These are phyloP conservation scores for Boletus reticulatus DNA, from an alignment of 768 basidiomycete genomes.

Conservation along the genomic window DNA sequence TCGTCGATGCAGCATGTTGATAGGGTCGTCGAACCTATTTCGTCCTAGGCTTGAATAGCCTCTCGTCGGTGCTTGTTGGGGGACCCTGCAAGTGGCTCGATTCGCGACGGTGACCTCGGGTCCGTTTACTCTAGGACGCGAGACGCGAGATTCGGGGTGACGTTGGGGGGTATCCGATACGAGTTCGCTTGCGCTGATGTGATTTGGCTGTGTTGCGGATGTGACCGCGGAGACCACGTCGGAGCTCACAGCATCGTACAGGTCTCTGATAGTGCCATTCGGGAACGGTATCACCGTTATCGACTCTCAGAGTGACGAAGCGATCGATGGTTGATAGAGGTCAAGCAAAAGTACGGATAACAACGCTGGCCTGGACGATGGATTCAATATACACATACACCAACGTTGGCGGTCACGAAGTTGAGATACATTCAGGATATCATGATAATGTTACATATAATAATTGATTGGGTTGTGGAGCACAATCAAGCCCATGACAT, in stretches of 20 bases:
- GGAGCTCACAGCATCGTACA: neutral
- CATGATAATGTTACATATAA: conserved; percentile 10
- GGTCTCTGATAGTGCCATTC: neutral
- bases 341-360: too few species aligned
- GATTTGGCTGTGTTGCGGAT: neutral
- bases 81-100: neutral
- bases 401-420: neutral
- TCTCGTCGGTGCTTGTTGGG: too few species aligned
- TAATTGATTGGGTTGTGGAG: neutral
- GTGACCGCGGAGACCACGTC: neutral
- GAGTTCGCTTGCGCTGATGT: neutral
- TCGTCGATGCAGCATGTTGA: conserved; percentile 26
- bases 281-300: too few species aligned
- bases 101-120: neutral
- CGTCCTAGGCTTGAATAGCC: neutral
- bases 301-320: neutral
- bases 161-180: neutral
- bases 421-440: conserved; percentile 1
- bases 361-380: neutral
- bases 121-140: neutral
- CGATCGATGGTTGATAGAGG: neutral
- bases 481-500: neutral
- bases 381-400: neutral
- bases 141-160: conserved; percentile 4
- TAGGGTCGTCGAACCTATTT: conserved; percentile 15